Percentiles rank a stretch among this genome's conserved stretches.
Evolutionary conservation across 2,329 filamentous ascomycete species (phyloP).

Genomic region (Sporothrix brunneoviolacea): DNA sequence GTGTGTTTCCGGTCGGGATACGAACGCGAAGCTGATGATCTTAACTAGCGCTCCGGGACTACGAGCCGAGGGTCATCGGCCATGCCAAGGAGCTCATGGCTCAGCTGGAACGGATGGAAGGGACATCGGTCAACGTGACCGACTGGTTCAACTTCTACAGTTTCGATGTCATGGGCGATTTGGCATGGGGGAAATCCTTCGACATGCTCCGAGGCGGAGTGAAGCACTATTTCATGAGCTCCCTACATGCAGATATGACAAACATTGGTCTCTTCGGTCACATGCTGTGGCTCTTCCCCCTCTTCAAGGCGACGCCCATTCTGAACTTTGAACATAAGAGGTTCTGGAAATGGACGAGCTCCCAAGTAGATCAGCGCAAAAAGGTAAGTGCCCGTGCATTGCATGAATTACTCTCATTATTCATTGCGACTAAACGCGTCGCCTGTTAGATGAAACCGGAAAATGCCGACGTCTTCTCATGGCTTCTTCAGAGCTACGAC

Average conservation of each 20-base stretch:
- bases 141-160: slow-evolving; percentile 26
- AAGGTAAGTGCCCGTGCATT: background rate
- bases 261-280: slow-evolving; percentile 17
- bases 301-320: slow-evolving; percentile 17
- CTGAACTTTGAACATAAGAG: slow-evolving; percentile 12
- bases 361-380: slow-evolving; percentile 14
- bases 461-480: slow-evolving; percentile 13
- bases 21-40: background rate
- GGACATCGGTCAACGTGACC: slow-evolving; percentile 19
- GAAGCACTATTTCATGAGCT: slow-evolving; percentile 16
- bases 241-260: slow-evolving; percentile 18
- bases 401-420: background rate
- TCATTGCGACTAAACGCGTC: background rate
- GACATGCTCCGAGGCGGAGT: slow-evolving; percentile 22
- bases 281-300: slow-evolving; percentile 19
- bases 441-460: slow-evolving; percentile 4
- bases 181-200: slow-evolving; percentile 28
- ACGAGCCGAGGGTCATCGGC: slow-evolving; percentile 20
- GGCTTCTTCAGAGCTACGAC: slow-evolving; percentile 11
- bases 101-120: slow-evolving; percentile 15
- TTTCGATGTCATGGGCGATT: slow-evolving; percentile 29
- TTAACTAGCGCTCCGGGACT: slow-evolving; percentile 22
- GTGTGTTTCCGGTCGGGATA: background rate
- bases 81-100: slow-evolving; percentile 20
- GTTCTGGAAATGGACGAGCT: slow-evolving; percentile 16